A percentile compares a stretch with the other conserved stretches of the same genome.
Evolutionary conservation across 163 green algal genomes (phyloP).

Genomic region (Scenedesmus sp.): DNA sequence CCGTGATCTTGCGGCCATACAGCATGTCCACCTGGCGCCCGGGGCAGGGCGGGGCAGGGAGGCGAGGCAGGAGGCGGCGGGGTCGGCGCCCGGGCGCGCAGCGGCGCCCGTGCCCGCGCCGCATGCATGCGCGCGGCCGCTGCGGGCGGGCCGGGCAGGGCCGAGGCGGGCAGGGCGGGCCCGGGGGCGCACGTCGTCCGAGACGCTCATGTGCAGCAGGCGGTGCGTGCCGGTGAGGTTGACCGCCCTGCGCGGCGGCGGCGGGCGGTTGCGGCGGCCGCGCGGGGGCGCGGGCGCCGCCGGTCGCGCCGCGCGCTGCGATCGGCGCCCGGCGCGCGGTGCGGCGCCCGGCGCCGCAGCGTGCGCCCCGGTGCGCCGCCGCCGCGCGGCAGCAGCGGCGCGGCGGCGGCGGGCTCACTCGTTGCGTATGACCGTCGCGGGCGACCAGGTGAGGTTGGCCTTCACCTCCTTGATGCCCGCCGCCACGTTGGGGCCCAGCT

Average conservation of each 20-base stretch:
- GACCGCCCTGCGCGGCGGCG: constrained; percentile 34
- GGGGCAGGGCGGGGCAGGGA: too few relatives aligned
- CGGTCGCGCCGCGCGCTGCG: too few relatives aligned
- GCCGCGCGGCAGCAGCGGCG: background rate
- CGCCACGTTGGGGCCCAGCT: constrained; percentile 57
- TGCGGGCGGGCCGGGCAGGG: background rate
- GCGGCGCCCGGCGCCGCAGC: too few relatives aligned
- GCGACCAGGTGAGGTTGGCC: constrained; percentile 33
- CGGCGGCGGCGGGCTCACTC: constrained; percentile 43
- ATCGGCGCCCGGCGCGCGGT: too few relatives aligned
- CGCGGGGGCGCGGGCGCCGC: too few relatives aligned
- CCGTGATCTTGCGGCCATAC: constrained; percentile 70
- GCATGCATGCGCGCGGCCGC: background rate
- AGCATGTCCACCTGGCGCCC: constrained; percentile 60
- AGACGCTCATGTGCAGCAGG: constrained; percentile 54
- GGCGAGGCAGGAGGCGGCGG: too few relatives aligned
- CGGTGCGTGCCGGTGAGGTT: constrained; percentile 54
- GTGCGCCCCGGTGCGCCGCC: background rate
- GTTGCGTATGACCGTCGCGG: constrained; percentile 54
- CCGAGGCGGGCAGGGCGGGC: background rate
- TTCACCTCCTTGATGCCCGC: constrained; percentile 48
- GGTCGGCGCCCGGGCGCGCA: background rate
- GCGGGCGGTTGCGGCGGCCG: background rate
- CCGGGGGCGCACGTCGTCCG: constrained; percentile 45
- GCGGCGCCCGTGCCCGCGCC: background rate